Base-by-base conservation (phyloP, 192 early-diverging fungal species). In the Linnemannia exigua region DNA sequence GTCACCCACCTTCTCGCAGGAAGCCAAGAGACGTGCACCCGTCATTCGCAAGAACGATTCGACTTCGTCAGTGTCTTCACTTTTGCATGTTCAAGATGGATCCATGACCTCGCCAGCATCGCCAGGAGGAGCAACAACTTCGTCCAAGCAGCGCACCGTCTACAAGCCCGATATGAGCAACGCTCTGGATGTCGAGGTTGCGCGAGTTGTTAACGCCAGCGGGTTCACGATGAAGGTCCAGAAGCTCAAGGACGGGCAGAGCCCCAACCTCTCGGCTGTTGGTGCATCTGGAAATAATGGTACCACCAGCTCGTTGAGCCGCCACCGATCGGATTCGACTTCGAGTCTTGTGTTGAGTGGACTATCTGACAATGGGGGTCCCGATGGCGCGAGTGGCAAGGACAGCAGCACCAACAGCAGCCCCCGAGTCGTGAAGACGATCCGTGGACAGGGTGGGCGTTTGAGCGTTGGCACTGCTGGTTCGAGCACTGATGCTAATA, bases 111-210 rank as follows among this genome's bases (percentile, higher is more conserved):
- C 69, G 67, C 15, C 78, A 72, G 70, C 52, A 75, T 15, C 72
- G 36, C 4, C 51, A 38, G 38, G 37, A 38, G 38, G 37, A 63
- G 19, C 74, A 6, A 67, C 67, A 19, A 38, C 73, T 25, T 63
- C 58, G 46, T 68, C 14, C 51, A 76, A 70, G 36, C 87, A 54
- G 51, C 72, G 69, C 63, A 82, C 69, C 22, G 63, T 77, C 20
- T 87, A 76, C 67, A 79, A 74, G 71, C 82, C 93, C 4, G 90
- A 94, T 77, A 88, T 93, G 22, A 87, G 77, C 52, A 91, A 91
- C 72, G 88, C 87, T 37, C 70, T 94, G 50, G 93, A 94, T 87
- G 89, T 92, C 3, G 92, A 92, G 58, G 87, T 93, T 1, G 93
- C 89, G 17, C 69, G 83, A 25, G 90, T 94, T 19, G 91, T 94